These are phyloP conservation scores for Theobroma cacao DNA, from an alignment of 345 rosid genomes.

Conservation along the genomic window DNA sequence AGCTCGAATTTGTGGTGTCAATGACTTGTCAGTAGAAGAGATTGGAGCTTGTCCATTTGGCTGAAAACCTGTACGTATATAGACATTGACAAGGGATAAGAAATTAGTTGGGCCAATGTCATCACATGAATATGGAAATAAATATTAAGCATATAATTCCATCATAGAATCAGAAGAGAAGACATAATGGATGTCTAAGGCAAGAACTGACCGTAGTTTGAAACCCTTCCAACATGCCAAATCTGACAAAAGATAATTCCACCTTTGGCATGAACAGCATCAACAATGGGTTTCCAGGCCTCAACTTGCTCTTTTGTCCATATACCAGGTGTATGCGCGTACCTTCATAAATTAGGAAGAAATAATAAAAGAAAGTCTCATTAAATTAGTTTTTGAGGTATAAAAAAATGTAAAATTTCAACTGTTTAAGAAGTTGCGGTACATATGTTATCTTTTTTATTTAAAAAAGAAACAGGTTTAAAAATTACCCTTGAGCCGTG, in stretches of 20 bases:
- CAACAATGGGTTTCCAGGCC: constrained; percentile 84
- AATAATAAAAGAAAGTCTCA: not conserved
- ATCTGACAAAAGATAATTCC: constrained; percentile 69
- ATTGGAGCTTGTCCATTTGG: constrained; percentile 66
- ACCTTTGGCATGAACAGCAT: constrained; percentile 80
- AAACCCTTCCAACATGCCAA: constrained; percentile 71
- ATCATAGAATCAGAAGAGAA: not conserved
- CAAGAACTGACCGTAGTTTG: constrained; percentile 36
- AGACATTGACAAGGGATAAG: not conserved
- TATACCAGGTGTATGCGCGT: constrained; percentile 54
- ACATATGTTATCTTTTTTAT: not conserved
- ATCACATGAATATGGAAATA: too few species aligned
- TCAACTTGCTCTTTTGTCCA: constrained; percentile 82
- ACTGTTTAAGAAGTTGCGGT: not conserved
- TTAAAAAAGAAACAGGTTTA: not conserved
- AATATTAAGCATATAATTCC: too few species aligned
- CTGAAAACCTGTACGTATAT: constrained; percentile 49
- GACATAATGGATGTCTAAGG: not conserved
- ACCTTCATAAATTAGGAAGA: not conserved
- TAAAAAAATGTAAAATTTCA: not conserved
- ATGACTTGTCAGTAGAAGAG: constrained; percentile 50
- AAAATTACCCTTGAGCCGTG: constrained; percentile 51
- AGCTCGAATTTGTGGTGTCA: constrained; percentile 37
- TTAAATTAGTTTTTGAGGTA: not conserved
- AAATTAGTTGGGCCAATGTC: not conserved